Conservation (phyloP, 192 early-diverging fungal genomes). For the Linnemannia hyalina region DNA sequence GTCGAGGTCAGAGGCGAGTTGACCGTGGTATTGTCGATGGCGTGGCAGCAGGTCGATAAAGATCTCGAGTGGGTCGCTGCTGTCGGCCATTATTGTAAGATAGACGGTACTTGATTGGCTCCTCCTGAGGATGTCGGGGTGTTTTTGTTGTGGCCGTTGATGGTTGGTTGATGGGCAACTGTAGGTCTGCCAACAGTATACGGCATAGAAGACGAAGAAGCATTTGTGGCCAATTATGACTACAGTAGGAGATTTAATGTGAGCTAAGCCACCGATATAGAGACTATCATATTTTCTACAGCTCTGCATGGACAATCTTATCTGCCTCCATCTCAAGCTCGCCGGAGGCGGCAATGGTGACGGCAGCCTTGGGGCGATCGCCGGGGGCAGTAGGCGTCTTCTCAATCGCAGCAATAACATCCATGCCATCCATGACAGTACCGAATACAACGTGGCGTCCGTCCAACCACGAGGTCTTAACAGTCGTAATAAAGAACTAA, state of each 20-base stretch:
- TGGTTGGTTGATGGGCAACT: not conserved
- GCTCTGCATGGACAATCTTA: constrained; percentile 39
- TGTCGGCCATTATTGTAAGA: not conserved
- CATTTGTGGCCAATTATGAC: not conserved
- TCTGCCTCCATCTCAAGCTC: constrained; percentile 64
- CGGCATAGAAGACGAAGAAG: not conserved
- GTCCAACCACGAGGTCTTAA: constrained; percentile 89
- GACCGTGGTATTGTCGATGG: constrained; percentile 22
- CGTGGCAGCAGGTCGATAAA: constrained; percentile 20
- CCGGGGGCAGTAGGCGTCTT: constrained; percentile 68
- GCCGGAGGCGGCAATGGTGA: constrained; percentile 81
- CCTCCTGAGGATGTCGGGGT: no score
- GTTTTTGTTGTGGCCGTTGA: not conserved
- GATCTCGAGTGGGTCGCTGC: constrained; percentile 9
- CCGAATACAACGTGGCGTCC: constrained; percentile 96
- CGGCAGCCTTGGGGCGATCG: constrained; percentile 74
- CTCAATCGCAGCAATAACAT: constrained; percentile 85
- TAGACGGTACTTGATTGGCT: no score
- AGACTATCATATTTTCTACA: constrained; percentile 7
- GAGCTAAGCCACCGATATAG: not conserved
- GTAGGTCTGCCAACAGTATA: no score
- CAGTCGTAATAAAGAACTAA: constrained; percentile 95
- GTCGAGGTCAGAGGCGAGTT: constrained; percentile 15
- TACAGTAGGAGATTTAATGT: not conserved
- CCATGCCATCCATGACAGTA: constrained; percentile 82